A percentile compares a stretch with the other conserved stretches of the same genome.
phyloP scores from a whole-genome alignment of 1,284 basidiomycete genomes.

The Schizophyllum commune region DNA sequence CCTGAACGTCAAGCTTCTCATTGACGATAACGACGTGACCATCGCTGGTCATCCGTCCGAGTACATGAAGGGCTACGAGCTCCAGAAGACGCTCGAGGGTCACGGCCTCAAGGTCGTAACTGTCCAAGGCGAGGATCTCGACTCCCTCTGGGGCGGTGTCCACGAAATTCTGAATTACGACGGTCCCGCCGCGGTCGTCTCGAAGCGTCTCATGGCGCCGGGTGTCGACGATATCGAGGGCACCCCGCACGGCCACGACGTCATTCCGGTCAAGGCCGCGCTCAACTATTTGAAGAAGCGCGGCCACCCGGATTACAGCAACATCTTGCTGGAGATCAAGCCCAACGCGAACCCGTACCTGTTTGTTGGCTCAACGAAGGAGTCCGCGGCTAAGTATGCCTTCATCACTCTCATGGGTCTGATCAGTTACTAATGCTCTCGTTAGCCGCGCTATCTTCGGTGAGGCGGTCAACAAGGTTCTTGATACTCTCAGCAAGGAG shows the following conservation, averaged over 20 bases:
- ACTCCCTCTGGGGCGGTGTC: slow-evolving; percentile 65
- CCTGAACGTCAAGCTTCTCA: slow-evolving; percentile 76
- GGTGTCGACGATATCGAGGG: slow-evolving; percentile 76
- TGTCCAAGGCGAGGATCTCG: slow-evolving; percentile 71
- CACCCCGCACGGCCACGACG: slow-evolving; percentile 73
- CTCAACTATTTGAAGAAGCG: slow-evolving; percentile 62
- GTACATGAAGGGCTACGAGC: slow-evolving; percentile 71
- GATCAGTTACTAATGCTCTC: neutral
- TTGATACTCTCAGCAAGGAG: slow-evolving; percentile 67
- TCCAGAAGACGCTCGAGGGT: slow-evolving; percentile 65
- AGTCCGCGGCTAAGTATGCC: slow-evolving; percentile 44
- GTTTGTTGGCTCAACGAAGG: slow-evolving; percentile 62
- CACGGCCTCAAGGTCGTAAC: slow-evolving; percentile 72
- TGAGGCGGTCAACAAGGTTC: slow-evolving; percentile 70
- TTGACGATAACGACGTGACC: slow-evolving; percentile 85
- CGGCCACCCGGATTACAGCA: slow-evolving; percentile 50
- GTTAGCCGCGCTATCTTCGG: slow-evolving; percentile 72
- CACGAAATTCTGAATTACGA: slow-evolving; percentile 44
- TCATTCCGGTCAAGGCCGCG: slow-evolving; percentile 71
- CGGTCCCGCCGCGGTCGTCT: slow-evolving; percentile 74
- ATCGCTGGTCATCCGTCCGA: slow-evolving; percentile 77
- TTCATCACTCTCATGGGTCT: neutral
- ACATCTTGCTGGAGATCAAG: slow-evolving; percentile 62
- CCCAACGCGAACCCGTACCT: slow-evolving; percentile 48
- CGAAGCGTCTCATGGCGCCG: slow-evolving; percentile 75